phyloP scores from a whole-genome alignment of 495 filamentous ascomycete genomes.

The Viridothelium virens region DNA sequence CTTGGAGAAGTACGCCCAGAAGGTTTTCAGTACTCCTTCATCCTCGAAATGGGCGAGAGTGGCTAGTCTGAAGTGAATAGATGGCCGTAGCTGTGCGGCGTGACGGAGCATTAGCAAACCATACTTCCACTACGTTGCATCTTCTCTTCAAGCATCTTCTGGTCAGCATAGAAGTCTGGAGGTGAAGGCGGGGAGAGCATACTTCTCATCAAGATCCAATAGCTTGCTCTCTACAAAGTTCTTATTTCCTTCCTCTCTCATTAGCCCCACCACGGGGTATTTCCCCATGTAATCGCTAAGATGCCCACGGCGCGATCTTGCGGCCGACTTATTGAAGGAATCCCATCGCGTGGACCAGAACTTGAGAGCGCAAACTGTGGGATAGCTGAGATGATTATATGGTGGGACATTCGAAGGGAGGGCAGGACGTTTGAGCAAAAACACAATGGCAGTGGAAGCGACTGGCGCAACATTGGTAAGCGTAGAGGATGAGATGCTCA shows the following conservation, averaged over 20 bases:
- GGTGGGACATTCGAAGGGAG: neutral
- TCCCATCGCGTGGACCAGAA: neutral
- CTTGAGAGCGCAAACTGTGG: neutral
- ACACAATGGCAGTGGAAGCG: neutral
- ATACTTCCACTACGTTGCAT: neutral
- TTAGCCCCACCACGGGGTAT: neutral
- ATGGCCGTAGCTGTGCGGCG: neutral
- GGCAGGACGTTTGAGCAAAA: neutral
- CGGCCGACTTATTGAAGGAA: neutral
- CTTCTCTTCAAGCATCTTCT: no score
- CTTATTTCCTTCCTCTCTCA: neutral
- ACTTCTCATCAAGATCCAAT: neutral
- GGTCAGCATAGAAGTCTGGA: no score
- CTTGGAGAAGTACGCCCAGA: neutral
- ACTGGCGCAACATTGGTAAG: neutral
- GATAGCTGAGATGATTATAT: constrained; percentile 1
- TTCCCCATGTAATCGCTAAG: neutral
- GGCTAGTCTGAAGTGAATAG: neutral
- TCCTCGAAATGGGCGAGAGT: neutral
- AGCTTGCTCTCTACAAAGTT: neutral
- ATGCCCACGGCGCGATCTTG: neutral
- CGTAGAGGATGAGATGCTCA: neutral
- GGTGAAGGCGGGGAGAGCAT: neutral
- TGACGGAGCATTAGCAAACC: neutral
- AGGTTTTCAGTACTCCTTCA: neutral